phyloP scores from a whole-genome alignment of 768 basidiomycete species.

The Hypsizygus marmoreus region DNA sequence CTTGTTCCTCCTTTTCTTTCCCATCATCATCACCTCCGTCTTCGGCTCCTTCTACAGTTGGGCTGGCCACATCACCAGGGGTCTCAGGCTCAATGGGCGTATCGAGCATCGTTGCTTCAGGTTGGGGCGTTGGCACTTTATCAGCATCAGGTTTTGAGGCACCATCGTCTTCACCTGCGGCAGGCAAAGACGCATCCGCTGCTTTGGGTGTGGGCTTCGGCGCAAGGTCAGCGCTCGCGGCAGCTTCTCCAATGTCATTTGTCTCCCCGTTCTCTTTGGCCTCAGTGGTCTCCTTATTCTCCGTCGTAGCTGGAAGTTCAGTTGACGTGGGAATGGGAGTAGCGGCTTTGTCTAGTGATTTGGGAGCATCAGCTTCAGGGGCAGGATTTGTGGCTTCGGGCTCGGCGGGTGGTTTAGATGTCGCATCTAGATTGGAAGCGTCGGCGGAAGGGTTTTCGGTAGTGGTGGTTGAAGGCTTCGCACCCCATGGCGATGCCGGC shows the following conservation, averaged over 20 bases:
- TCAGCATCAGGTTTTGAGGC: background rate
- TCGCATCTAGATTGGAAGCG: background rate
- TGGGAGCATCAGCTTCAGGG: background rate
- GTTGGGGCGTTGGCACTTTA: conserved; percentile 4
- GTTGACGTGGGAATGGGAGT: background rate
- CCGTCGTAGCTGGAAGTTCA: no score
- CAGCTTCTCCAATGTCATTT: background rate
- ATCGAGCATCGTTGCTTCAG: background rate
- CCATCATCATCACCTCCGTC: conserved; percentile 16
- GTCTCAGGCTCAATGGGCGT: conserved; percentile 9
- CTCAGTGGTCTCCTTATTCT: background rate
- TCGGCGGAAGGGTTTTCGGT: conserved; percentile 2
- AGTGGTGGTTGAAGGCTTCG: conserved; percentile 6
- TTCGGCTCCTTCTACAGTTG: conserved; percentile 13
- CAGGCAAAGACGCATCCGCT: no score
- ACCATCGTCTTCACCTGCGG: background rate
- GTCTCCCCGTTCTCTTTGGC: background rate
- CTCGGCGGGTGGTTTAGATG: background rate
- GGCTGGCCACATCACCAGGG: conserved; percentile 11
- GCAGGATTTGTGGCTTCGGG: background rate
- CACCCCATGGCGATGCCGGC: conserved; percentile 15
- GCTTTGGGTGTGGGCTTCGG: no score
- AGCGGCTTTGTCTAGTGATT: background rate
- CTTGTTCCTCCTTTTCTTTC: conserved; percentile 16
- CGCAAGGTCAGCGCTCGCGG: no score